Base-by-base conservation (phyloP, 2,329 filamentous ascomycete species). In the Coniosporium tulheliwenetii region DNA sequence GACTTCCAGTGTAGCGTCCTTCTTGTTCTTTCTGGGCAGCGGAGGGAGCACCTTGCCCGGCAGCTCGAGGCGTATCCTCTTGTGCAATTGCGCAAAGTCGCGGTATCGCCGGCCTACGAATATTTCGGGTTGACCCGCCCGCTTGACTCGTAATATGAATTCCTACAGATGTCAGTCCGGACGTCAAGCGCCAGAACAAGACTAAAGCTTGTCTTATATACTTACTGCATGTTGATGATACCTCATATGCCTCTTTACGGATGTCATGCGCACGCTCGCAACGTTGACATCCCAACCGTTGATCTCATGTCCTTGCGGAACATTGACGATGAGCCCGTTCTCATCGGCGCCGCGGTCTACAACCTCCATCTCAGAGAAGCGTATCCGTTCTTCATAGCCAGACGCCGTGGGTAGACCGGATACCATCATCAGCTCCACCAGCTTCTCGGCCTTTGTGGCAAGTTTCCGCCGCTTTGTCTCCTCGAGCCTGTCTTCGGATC, bases 401-500 rank as follows among this genome's bases (percentile, higher is more conserved):
- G 87, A 95, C 3, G 91, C 86, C 1, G 91, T 98, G 30, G 84
- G 85, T 43, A 98, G 81, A 32, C 91, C 91, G 7, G 89, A 96
- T 8, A 98, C 91, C 86, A 98, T 95, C 91, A 98, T 98, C 45
- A 98, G 70, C 68, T 98, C 91, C 9, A 98, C 85, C 43, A 98
- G 67, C 66, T 98, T 98, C 59, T 91, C 81, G 38, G 84, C 85
- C 71, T 98, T 98, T 51, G 80, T 70, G 3, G 91, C 89, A 48
- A 98, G 66, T 61, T 98, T 98, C 48, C 79, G 74, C 43, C 91
- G 76, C 67, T 98, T 98, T 8, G 91, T 96, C 62, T 95, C 86
- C 63, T 98, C 91, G 29, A 96, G 66, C 3, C 91, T 77, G 58
- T 98, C 91, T 63, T 96, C 91, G 5, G 89, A 95, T 5, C 87